Evolutionary conservation across 2,329 filamentous ascomycete genomes (phyloP).

Genomic region (Diplodia scrobiculata): DNA sequence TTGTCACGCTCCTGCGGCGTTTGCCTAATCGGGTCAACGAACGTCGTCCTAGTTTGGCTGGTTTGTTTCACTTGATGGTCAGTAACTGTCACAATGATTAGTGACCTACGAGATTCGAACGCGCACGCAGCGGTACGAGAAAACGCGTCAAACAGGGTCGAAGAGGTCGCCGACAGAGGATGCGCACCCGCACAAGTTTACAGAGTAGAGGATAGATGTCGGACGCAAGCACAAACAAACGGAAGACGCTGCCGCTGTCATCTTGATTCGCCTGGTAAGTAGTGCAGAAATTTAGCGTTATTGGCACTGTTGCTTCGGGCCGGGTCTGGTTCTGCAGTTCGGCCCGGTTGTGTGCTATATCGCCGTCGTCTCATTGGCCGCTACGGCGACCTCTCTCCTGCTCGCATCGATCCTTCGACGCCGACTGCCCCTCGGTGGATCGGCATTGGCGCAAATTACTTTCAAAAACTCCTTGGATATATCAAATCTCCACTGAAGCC

Average conservation of each 20-base stretch:
- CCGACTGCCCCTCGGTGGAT: neutral
- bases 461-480: neutral
- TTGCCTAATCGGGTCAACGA: neutral
- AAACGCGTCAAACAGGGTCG: no score
- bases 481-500: neutral
- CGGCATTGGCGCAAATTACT: neutral
- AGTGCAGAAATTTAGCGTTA: neutral
- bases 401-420: neutral
- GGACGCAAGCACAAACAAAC: neutral
- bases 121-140: no score
- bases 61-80: neutral
- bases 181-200: no score
- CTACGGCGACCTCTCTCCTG: neutral
- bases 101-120: neutral
- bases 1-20: neutral
- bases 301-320: neutral
- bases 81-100: neutral
- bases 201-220: neutral
- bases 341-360: conserved; percentile 4
- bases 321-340: neutral
- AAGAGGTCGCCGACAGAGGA: no score
- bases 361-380: neutral
- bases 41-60: conserved; percentile 7
- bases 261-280: neutral
- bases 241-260: neutral